These are phyloP conservation scores for Septoria petroselini DNA, from an alignment of 2,329 filamentous ascomycete species.

Conservation along the genomic window DNA sequence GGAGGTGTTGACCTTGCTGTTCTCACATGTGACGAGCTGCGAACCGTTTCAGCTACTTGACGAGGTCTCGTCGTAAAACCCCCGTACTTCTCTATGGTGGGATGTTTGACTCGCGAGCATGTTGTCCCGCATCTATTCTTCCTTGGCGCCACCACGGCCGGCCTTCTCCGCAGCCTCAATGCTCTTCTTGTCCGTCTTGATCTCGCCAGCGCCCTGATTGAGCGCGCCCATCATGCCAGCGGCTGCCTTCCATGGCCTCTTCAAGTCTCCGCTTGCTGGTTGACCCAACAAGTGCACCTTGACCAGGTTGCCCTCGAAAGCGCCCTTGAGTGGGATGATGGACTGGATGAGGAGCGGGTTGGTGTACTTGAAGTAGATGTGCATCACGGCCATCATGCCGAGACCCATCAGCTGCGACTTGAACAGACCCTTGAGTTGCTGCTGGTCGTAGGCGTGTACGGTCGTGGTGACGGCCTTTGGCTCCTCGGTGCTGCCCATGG, in stretches of 20 bases:
- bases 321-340: conserved; percentile 95
- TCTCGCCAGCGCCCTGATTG: conserved; percentile 58
- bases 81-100: not conserved
- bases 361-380: conserved; percentile 99
- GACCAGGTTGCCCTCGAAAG: conserved; percentile 89
- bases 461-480: conserved; percentile 96
- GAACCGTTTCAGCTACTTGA: not conserved
- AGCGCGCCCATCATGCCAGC: conserved; percentile 80
- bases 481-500: conserved; percentile 90
- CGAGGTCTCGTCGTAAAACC: not conserved
- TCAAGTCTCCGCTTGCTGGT: conserved; percentile 83
- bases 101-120: not conserved
- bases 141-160: conserved; percentile 52
- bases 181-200: conserved; percentile 75
- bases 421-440: conserved; percentile 79
- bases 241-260: conserved; percentile 88
- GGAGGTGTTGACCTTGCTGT: not conserved
- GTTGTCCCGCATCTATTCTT: conserved; percentile 46
- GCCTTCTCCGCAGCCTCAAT: conserved; percentile 52
- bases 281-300: conserved; percentile 92
- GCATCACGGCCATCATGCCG: conserved; percentile 98
- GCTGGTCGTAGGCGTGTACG: conserved; percentile 87
- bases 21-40: not conserved
- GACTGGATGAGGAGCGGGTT: conserved; percentile 98
- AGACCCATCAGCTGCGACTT: conserved; percentile 93